Evolutionary conservation across 768 basidiomycete species (phyloP), one percentile per base, ranked within the genome.

Genomic region (Xerocomus spinulosus): DNA sequence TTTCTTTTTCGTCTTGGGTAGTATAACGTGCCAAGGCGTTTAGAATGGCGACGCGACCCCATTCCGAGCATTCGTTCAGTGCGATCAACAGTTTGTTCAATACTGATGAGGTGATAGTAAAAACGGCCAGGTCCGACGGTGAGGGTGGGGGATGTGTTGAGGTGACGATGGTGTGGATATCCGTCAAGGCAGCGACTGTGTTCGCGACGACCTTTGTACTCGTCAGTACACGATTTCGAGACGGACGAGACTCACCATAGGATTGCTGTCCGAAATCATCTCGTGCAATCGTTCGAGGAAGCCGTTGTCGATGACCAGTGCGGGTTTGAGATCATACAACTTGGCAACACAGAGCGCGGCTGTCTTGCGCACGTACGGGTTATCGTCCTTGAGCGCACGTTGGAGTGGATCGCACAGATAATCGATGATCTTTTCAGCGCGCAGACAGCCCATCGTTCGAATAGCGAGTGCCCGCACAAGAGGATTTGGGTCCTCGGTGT

Each of bases 351-450:
- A 96, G 9, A n/a, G 72, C 9, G 93, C 94, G 2, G 94, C 96
- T 6, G 95, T 98, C 75, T 98, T 99, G 57, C 95, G 83, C 25
- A 98, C 96, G 66, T 99, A 99, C 1, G 96, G 95, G 59, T 96
- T 96, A 57, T 97, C 94, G 70, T 98, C 96, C 35, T 82, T 80
- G 23, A 98, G 74, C 58, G 89, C 91, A 60, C 92, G 90, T 57
- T 92, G 87, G 3, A 99, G 73, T 0, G 96, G 95, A 65, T 93
- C 89, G 58, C 86, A 92, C n/a, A 99, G 81, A 69, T 98, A 99
- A 72, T 97, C 94, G 68, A 97, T 91, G 66, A 97, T 98, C 81
- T 97, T 98, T 68, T 98, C 96, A 9, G 95, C 94, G 34, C 94
- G 87, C 40, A 99, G 71, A 61, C 90, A 89, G 28, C 92, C 93